phyloP scores from a whole-genome alignment of 2,329 filamentous ascomycete genomes.

The Claviceps humidiphila region DNA sequence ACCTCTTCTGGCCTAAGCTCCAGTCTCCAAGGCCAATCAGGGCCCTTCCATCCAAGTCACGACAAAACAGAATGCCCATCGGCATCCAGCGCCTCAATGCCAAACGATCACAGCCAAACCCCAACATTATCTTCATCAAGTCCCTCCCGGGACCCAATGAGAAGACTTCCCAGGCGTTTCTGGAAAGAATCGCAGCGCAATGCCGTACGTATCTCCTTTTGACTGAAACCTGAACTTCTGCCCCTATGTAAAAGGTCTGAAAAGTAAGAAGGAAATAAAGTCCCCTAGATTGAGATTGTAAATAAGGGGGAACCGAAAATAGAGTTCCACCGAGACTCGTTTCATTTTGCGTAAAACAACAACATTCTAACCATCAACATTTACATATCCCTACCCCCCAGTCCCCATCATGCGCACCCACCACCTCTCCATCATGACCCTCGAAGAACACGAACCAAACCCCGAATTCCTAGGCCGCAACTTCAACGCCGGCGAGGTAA shows the following conservation, averaged over 20 bases:
- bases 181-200: conserved; percentile 69
- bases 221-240: no score
- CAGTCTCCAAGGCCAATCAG: no score
- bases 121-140: conserved; percentile 75
- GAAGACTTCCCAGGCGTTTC: conserved; percentile 51
- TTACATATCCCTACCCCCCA: conserved; percentile 11
- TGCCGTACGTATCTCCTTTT: conserved; percentile 38
- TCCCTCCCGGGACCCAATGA: conserved; percentile 54
- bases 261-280: no score
- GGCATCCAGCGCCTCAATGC: conserved; percentile 71
- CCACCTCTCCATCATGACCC: conserved; percentile 49
- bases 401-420: conserved; percentile 58
- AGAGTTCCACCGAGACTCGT: no score
- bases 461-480: conserved; percentile 76
- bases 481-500: conserved; percentile 79
- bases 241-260: no score
- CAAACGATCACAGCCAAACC: conserved; percentile 60
- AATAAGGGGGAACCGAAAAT: no score
- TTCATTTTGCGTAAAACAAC: no score
- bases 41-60: not conserved
- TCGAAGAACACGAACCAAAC: conserved; percentile 76
- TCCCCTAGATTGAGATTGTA: no score
- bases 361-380: no score
- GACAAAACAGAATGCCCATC: conserved; percentile 46
- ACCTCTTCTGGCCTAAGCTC: no score